Base-by-base conservation (phyloP, 2,329 filamentous ascomycete genomes). In the Ophiocordyceps robertsii region DNA sequence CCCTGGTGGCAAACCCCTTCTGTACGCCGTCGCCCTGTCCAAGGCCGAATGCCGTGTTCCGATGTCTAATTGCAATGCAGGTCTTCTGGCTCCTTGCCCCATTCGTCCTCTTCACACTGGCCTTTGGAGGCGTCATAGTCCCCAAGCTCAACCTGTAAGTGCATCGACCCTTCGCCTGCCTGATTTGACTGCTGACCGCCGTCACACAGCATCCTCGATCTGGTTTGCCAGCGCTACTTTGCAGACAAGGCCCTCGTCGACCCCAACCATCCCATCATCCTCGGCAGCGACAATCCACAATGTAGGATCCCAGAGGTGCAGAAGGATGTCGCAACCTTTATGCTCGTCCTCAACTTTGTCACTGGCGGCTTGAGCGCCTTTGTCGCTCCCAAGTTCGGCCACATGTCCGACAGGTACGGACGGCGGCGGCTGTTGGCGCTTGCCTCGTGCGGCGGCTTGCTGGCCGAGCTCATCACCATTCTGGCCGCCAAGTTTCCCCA, bases 191-290 rank as follows among this genome's bases (percentile, higher is more conserved):
- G 29, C 19, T 36, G 38, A 39, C 24, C n/a, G 40, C 17, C n/a
- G 9, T 17, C 9, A 7, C 10, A 43, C 50, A 76, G 75, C 24
- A 86, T 94, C 47, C 71, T 94, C 47, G 74, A 81, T 44, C 70
- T 98, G 27, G 77, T 96, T 41, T 98, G 92, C 61, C 76, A 79
- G 47, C 73, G 84, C 46, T 93, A 95, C 61, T 82, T 92, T 50
- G 72, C 80, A 21, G 82, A 93, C 52, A 66, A 74, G 57, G 68
- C 74, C 8, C 57, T 70, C 4, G 50, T 62, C 9, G 70, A 36
- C 16, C 33, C 33, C 33, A 10, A 10, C 2, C 33, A 36, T 36
- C 33, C 33, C n/a, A 36, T 80, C 55, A 56, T 84, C 4, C 70
- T 83, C 27, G 82, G 80, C 4, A 73, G 63, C 29, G 75, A 84